Base-by-base conservation (phyloP, 2,329 filamentous ascomycete species). In the Tolypocladium ovalisporum region DNA sequence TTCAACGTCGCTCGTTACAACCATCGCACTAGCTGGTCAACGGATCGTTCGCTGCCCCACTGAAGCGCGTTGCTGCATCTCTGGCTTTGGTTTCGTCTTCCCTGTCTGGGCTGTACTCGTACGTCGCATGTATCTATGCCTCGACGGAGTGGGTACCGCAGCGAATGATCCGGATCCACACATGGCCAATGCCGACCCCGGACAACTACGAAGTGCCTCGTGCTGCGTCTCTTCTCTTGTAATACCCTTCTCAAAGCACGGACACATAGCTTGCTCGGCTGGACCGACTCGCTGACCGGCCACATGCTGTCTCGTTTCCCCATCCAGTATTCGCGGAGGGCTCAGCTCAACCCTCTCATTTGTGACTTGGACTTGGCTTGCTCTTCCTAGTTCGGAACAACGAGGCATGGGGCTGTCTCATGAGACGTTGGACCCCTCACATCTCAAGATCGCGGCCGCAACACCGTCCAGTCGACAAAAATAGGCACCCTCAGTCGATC, bases 341-440 rank as follows among this genome's bases (percentile, higher is more conserved):
- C 32, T 35, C 52, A 55, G 53, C 56, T 54, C 52, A 58, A 53
- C 59, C 59, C 53, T 52, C 57, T 59, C 54, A 59, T 59, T 56
- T 57, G 37, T 39, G 56, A 15, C 15, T 27, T 36, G 32, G 35
- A 17, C 17, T 49, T 54, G 52, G 36, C 52, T 13, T 47, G 40
- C 47, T 32, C 17, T 58, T 32, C 51, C 56, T 54, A 52, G 59
- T 55, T 62, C 55, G 52, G 54, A 44, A 58, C 57, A 52, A 56
- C 59, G 62, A 62, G 59, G 59, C 60, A 62, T 54, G 39, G 42
- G 63, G 52, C 56, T 58, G 57, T 57, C 61, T 60, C 57, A 60
- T 62, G 58, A 60, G 57, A 53, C 56, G 55, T 40, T 59, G 37
- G 40, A 56, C 56, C 57, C 58, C 62, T 59, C 62, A 59, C 57